Conservation (phyloP, 805 yeast species). For the Metschnikowia dekortorum region DNA sequence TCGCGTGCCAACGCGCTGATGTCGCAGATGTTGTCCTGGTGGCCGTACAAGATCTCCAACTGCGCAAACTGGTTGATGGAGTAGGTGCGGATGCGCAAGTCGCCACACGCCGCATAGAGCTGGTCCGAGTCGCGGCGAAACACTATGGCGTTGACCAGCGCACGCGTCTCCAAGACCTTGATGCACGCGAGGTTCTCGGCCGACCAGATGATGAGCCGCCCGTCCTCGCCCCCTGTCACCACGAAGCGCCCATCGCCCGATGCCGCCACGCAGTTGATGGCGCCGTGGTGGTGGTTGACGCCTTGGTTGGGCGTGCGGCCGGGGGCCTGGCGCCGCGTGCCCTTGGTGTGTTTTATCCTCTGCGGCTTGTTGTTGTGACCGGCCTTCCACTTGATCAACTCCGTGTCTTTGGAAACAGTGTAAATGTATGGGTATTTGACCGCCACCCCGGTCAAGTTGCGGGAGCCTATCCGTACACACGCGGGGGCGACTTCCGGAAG, state of each 20-base stretch:
- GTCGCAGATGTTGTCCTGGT: conserved; percentile 84
- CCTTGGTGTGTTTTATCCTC: conserved; percentile 59
- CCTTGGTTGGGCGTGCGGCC: conserved; percentile 44
- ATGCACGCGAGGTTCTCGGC: conserved; percentile 71
- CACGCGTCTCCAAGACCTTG: conserved; percentile 73
- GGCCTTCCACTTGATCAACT: conserved; percentile 74
- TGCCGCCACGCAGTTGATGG: conserved; percentile 73
- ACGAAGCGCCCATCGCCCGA: conserved; percentile 84
- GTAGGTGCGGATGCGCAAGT: conserved; percentile 82
- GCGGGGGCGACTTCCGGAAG: conserved; percentile 30
- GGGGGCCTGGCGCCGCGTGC: conserved; percentile 47
- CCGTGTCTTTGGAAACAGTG: conserved; percentile 78
- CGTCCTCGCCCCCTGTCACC: conserved; percentile 88
- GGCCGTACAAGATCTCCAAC: conserved; percentile 89
- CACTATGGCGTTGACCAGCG: conserved; percentile 64
- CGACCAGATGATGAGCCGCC: conserved; percentile 80
- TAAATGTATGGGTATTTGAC: conserved; percentile 59
- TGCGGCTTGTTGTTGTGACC: conserved; percentile 47
- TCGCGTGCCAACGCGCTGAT: conserved; percentile 79
- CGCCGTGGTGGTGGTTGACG: conserved; percentile 71
- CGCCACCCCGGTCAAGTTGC: conserved; percentile 53
- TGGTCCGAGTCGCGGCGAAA: conserved; percentile 82
- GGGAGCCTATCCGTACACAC: conserved; percentile 57
- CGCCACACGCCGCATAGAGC: conserved; percentile 89
- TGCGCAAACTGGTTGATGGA: conserved; percentile 83